Conservation (phyloP, 805 yeast genomes). For the Metschnikowia arizonensis region DNA sequence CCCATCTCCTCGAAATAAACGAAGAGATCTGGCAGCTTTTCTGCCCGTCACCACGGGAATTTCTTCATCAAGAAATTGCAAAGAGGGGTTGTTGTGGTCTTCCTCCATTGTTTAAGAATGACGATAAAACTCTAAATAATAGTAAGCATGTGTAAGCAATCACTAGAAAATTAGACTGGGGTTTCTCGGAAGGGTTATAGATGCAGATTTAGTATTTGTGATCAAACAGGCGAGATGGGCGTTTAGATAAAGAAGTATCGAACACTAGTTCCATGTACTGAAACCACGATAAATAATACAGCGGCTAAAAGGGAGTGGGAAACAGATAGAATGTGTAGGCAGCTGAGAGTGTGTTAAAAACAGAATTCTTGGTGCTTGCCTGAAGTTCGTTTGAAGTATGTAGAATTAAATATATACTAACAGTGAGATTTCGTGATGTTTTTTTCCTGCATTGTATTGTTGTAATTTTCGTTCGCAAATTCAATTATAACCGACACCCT, state of each 20-base stretch:
- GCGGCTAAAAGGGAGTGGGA: background rate
- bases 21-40: constrained; percentile 54
- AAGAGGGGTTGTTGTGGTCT: constrained; percentile 7
- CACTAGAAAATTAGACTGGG: background rate
- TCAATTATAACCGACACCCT: constrained; percentile 1
- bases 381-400: background rate
- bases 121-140: background rate
- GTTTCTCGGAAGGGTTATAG: background rate
- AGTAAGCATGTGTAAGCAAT: background rate
- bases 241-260: background rate
- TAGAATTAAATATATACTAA: background rate
- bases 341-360: background rate
- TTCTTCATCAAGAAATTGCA: constrained; percentile 10
- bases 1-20: constrained; percentile 44
- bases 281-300: background rate
- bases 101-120: constrained; percentile 1
- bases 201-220: background rate
- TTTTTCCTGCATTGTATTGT: constrained; percentile 5
- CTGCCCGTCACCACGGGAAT: constrained; percentile 41
- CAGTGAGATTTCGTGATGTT: constrained; percentile 6
- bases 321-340: background rate
- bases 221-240: constrained; percentile 1
- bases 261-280: background rate
- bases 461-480: constrained; percentile 5
- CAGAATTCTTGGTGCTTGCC: background rate